Evolutionary conservation across 2,329 filamentous ascomycete genomes (phyloP).

Genomic region (Colletotrichum acutatum): DNA sequence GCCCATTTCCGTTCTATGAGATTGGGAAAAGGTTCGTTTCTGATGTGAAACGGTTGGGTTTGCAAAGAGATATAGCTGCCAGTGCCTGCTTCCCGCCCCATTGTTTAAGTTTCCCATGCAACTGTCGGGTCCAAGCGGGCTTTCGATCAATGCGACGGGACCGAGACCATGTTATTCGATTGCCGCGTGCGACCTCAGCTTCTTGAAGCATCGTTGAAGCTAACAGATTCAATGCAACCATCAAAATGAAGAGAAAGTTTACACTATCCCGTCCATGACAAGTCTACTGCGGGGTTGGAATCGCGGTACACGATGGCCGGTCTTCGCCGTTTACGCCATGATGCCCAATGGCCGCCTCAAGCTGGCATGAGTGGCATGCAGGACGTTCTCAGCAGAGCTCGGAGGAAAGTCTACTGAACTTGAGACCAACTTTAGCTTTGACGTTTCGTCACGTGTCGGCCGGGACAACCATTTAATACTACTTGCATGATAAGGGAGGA

Average conservation of each 20-base stretch:
- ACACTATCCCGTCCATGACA: neutral
- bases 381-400: conserved; percentile 5
- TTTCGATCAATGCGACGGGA: conserved; percentile 11
- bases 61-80: neutral
- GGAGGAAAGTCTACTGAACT: conserved; percentile 18
- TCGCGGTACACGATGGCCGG: neutral
- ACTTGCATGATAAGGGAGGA: neutral
- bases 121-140: conserved; percentile 20
- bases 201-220: no score
- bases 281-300: neutral
- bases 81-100: neutral
- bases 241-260: neutral
- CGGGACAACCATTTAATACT: neutral
- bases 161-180: neutral
- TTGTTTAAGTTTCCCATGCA: conserved; percentile 5
- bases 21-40: conserved; percentile 11
- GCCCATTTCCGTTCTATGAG: neutral
- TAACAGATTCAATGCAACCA: neutral
- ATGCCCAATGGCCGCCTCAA: conserved; percentile 10
- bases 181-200: neutral
- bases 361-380: conserved; percentile 4
- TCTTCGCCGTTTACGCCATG: conserved; percentile 8
- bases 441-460: conserved; percentile 21
- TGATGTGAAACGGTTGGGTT: conserved; percentile 26
- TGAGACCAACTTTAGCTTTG: conserved; percentile 33